Percentiles rank a stretch among this genome's conserved stretches.
Evolutionary conservation across 73 alveolate species (phyloP).

Genomic region (Vitrella brassicaformis): DNA sequence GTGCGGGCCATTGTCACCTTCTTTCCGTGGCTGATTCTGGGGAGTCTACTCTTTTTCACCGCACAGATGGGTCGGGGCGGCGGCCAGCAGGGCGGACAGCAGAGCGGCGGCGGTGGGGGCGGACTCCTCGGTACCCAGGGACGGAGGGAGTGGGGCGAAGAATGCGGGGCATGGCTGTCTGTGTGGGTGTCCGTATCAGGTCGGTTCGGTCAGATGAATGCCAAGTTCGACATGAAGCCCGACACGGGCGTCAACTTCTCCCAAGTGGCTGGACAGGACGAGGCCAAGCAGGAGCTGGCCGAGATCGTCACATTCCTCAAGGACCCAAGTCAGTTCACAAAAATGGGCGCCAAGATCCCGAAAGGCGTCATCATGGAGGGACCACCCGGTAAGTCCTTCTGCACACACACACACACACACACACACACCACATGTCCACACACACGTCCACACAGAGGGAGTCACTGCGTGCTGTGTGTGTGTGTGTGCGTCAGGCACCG

Average conservation of each 20-base stretch:
- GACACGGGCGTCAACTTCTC: constrained; percentile 46
- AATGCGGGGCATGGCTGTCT: no score
- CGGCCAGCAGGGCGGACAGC: no score
- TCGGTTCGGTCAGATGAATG: not conserved
- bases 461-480: no score
- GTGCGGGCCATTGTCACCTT: not conserved
- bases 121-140: not conserved
- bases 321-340: constrained; percentile 30
- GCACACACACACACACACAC: no score
- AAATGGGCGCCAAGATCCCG: constrained; percentile 65
- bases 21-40: not conserved
- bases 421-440: no score
- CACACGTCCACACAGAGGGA: no score
- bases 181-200: no score
- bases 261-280: constrained; percentile 69
- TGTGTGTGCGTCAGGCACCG: no score
- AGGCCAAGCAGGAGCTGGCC: constrained; percentile 53
- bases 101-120: not conserved
- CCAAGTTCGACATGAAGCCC: constrained; percentile 19
- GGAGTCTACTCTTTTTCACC: not conserved
- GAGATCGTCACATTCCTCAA: constrained; percentile 62
- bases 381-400: constrained; percentile 62
- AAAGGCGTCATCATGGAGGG: constrained; percentile 66
- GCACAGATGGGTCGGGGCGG: no score
- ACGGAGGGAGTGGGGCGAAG: not conserved